These are phyloP conservation scores for Cordyceps cateniannulata DNA, from an alignment of 2,329 filamentous ascomycete genomes.

Conservation along the genomic window DNA sequence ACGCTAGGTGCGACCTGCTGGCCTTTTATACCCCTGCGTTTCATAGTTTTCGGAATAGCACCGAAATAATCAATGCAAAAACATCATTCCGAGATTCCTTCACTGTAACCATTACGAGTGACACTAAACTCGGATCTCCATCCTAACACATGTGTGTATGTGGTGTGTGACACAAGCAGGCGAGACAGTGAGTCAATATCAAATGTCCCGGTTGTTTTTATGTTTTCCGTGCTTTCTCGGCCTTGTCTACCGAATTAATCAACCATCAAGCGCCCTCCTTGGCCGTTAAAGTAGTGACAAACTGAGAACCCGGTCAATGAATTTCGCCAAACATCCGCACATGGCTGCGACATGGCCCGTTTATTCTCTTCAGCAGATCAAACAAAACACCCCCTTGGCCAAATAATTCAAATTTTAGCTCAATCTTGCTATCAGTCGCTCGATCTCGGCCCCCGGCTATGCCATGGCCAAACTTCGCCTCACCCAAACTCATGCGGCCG, in stretches of 20 bases:
- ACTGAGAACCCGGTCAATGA: not conserved
- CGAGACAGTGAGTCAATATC: not conserved
- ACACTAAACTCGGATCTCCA: not conserved
- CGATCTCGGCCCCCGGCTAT: not conserved
- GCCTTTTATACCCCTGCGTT: not conserved
- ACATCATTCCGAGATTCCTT: not conserved
- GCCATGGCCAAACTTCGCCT: not conserved
- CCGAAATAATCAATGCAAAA: not conserved
- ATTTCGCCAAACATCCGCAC: not conserved
- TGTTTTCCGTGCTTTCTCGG: not conserved
- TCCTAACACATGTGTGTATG: not conserved
- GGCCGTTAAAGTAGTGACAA: not conserved
- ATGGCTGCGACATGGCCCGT: not conserved
- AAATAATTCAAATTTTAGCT: not conserved
- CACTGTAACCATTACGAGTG: too few relatives aligned
- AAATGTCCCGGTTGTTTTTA: not conserved
- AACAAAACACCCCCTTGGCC: not conserved
- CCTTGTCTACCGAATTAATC: not conserved
- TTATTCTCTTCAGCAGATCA: not conserved
- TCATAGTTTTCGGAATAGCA: not conserved
- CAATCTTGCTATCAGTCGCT: not conserved
- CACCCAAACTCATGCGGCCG: not conserved
- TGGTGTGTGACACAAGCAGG: not conserved
- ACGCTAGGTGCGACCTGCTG: not conserved
- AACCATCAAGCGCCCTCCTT: not conserved